Base-by-base conservation (phyloP, 1,284 basidiomycete species). In the Sanghuangporus baumii region DNA sequence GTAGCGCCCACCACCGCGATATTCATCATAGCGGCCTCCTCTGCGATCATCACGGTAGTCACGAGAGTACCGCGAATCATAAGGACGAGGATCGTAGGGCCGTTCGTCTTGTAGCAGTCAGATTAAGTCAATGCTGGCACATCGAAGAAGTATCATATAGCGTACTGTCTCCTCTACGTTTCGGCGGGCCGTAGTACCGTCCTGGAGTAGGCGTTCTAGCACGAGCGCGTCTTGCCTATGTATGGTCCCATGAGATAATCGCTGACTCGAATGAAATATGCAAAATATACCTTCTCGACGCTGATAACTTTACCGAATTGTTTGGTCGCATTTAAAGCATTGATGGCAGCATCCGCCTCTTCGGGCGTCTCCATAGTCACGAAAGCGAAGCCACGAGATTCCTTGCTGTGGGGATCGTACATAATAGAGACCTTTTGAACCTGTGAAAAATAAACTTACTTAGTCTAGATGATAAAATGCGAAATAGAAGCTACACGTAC, bases 321-420 rank as follows among this genome's bases (percentile, higher is more conserved):
- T 62, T 94, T 92, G 64, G 89, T 88, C 54, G 85, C 84, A 74
- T 94, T 91, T 68, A 98, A 78, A 8, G 87, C 89, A 38, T 89
- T 84, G 68, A 98, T 88, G 57, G 92, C 94, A 56, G 91, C 90
- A 60, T 96, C 91, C 5, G 96, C 96, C 71, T 97, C 95, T 68
- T 94, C 93, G 48, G 71, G 74, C 41, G 83, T 83, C 73, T 94
- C 92, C 88, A 96, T 96, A 62, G 94, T 98, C 71, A 99, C 96
- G 75, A 99, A 99, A 51, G 94, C 96, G 70, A 99, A 98, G 43
- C 96, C 96, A 71, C 96, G 93, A 61, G 94, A 95, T 72, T 98
- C 96, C 70, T 93, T 89, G 65, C 91, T 89, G 78, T 98, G 96
- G 34, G 96, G 96, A 78, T 99, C 96, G 71, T 91, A 90, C 94